phyloP scores from a whole-genome alignment of 257 asterid species.

The Echites panduratus region DNA sequence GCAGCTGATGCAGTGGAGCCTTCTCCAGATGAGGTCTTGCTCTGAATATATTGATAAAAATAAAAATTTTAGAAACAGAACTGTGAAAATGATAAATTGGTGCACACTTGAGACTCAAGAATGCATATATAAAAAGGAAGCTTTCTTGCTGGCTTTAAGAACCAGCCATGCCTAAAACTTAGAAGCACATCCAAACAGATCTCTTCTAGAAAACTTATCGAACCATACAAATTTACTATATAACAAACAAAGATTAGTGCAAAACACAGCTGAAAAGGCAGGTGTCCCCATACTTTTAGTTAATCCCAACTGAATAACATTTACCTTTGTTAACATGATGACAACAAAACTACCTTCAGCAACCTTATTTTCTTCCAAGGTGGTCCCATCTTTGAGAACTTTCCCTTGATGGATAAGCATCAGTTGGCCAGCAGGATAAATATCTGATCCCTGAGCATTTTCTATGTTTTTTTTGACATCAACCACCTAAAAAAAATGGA shows the following conservation, averaged over 20 bases:
- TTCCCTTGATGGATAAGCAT: constrained; percentile 79
- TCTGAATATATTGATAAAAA: constrained; percentile 26
- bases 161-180: no score
- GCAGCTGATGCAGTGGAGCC: constrained; percentile 54
- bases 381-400: constrained; percentile 69
- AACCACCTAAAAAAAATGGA: constrained; percentile 33
- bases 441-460: constrained; percentile 53
- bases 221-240: no score
- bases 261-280: background rate
- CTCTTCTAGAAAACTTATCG: no score
- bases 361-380: constrained; percentile 64
- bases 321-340: constrained; percentile 66
- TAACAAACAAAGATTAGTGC: background rate
- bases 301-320: constrained; percentile 3
- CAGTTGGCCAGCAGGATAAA: constrained; percentile 62
- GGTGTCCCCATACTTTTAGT: background rate
- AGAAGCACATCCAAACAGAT: no score
- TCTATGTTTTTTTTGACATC: constrained; percentile 73
- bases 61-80: background rate
- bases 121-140: no score
- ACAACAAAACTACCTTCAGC: constrained; percentile 66
- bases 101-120: no score
- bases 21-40: constrained; percentile 48
- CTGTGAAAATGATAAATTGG: background rate
- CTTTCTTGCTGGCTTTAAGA: no score